These are phyloP conservation scores for Pyronema omphalodes DNA, from an alignment of 495 filamentous ascomycete species.

Conservation along the genomic window DNA sequence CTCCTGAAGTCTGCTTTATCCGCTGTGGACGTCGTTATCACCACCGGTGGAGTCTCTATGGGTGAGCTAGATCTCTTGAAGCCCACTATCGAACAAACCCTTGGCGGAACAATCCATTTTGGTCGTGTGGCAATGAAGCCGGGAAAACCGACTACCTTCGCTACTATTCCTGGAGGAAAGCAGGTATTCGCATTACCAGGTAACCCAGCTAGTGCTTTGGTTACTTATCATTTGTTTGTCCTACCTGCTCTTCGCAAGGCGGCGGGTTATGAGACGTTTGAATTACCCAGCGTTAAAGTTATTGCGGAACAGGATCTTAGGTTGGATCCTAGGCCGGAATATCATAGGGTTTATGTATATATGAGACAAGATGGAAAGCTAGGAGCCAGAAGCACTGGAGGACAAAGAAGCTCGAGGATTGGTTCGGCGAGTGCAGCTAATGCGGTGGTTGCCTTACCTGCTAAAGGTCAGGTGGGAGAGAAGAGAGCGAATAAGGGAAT, in stretches of 20 bases:
- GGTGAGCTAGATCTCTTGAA: slow-evolving; percentile 95
- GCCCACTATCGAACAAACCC: slow-evolving; percentile 77
- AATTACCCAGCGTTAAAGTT: slow-evolving; percentile 54
- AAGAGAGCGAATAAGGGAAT: slow-evolving; percentile 32
- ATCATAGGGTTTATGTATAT: slow-evolving; percentile 56
- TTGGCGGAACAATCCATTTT: slow-evolving; percentile 91
- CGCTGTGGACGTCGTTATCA: slow-evolving; percentile 66
- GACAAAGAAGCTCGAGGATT: slow-evolving; percentile 73
- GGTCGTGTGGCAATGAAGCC: slow-evolving; percentile 95
- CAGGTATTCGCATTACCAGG: slow-evolving; percentile 83
- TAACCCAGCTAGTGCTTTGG: slow-evolving; percentile 82
- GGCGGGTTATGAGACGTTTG: slow-evolving; percentile 39
- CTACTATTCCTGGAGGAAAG: slow-evolving; percentile 48
- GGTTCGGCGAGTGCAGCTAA: slow-evolving; percentile 80
- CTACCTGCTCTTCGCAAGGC: slow-evolving; percentile 67
- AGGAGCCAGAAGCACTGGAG: slow-evolving; percentile 66
- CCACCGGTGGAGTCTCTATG: slow-evolving; percentile 93
- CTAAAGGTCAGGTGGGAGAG: slow-evolving; percentile 29
- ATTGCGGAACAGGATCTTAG: slow-evolving; percentile 50
- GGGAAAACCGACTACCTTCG: slow-evolving; percentile 92
- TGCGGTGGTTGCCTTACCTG: slow-evolving; percentile 60
- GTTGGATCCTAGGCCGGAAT: slow-evolving; percentile 66
- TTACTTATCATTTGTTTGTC: slow-evolving; percentile 87
- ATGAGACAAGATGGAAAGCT: slow-evolving; percentile 47
- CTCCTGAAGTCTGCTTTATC: slow-evolving; percentile 55